A percentile compares a stretch with the other conserved stretches of the same genome.
Conservation (phyloP, 2,329 filamentous ascomycete species). For the Didymosphaeria variabile region DNA sequence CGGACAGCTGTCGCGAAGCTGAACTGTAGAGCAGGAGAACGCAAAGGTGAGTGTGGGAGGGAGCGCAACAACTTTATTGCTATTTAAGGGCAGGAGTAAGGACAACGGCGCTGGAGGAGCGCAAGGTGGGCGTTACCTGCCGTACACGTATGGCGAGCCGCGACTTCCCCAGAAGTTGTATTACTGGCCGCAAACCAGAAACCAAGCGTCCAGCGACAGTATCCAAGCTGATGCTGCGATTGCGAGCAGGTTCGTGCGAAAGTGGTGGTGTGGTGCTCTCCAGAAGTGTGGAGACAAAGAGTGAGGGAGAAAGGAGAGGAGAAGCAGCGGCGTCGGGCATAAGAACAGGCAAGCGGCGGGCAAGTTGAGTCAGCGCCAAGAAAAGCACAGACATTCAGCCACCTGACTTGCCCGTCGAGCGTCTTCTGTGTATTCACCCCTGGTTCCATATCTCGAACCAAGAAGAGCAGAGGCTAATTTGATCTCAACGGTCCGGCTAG, state of each 20-base stretch:
- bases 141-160: conserved; percentile 18
- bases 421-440: too few relatives aligned
- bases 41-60: conserved; percentile 21
- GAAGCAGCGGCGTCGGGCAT: conserved; percentile 7
- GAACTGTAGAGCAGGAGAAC: conserved; percentile 17
- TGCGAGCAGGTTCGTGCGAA: neutral
- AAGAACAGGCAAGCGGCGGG: conserved; percentile 3
- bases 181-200: conserved; percentile 1
- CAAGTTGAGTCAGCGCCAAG: conserved; percentile 2
- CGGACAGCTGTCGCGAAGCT: conserved; percentile 15
- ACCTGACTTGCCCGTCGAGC: too few relatives aligned
- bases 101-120: conserved; percentile 22
- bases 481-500: too few relatives aligned
- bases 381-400: neutral
- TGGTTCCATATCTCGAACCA: too few relatives aligned
- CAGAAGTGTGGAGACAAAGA: neutral
- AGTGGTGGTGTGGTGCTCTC: conserved; percentile 3
- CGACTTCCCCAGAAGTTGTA: conserved; percentile 7
- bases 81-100: conserved; percentile 27
- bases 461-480: too few relatives aligned
- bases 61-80: conserved; percentile 38
- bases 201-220: conserved; percentile 1
- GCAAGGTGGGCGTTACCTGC: conserved; percentile 15
- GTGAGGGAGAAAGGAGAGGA: conserved; percentile 3
- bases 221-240: conserved; percentile 1